phyloP scores from a whole-genome alignment of 768 basidiomycete species.

The Tubosaeta brunneosetosa region DNA sequence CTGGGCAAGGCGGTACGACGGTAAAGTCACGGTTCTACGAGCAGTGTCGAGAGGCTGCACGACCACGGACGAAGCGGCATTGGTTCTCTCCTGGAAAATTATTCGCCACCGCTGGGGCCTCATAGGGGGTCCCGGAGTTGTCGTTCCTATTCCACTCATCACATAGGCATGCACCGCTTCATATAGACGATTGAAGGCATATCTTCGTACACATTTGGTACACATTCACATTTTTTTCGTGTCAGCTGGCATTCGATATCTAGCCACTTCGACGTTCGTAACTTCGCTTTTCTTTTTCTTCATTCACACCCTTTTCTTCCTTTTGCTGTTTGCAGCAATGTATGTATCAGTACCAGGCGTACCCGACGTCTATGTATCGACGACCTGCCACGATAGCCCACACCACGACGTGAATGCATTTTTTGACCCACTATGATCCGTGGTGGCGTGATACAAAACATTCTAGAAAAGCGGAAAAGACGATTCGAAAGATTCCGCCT shows the following conservation, averaged over 20 bases:
- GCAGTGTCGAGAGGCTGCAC: constrained; percentile 31
- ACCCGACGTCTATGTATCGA: constrained; percentile 25
- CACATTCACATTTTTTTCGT: constrained; percentile 9
- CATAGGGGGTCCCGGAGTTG: constrained; percentile 18
- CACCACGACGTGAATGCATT: constrained; percentile 4
- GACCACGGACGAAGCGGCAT: constrained; percentile 40
- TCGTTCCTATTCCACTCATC: constrained; percentile 7
- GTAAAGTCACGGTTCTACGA: constrained; percentile 27
- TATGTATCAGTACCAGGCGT: constrained; percentile 35
- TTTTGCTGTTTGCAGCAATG: constrained; percentile 15
- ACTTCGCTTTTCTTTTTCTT: constrained; percentile 7
- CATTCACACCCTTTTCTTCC: constrained; percentile 1
- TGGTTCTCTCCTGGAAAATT: constrained; percentile 56
- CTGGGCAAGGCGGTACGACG: constrained; percentile 11
- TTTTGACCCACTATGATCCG: constrained; percentile 3
- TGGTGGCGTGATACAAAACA: neutral
- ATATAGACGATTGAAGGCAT: constrained; percentile 19
- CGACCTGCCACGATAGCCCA: constrained; percentile 5
- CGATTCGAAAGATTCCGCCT: neutral
- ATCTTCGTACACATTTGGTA: constrained; percentile 16
- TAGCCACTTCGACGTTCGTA: constrained; percentile 26
- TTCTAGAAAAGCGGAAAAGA: constrained; percentile 11
- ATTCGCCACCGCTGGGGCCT: constrained; percentile 40
- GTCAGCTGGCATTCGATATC: constrained; percentile 18
- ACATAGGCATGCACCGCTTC: constrained; percentile 4